Percentiles rank a stretch among this genome's conserved stretches.
Evolutionary conservation across 495 filamentous ascomycete genomes (phyloP).

Genomic region (Friedmanniomyces endolithicus): DNA sequence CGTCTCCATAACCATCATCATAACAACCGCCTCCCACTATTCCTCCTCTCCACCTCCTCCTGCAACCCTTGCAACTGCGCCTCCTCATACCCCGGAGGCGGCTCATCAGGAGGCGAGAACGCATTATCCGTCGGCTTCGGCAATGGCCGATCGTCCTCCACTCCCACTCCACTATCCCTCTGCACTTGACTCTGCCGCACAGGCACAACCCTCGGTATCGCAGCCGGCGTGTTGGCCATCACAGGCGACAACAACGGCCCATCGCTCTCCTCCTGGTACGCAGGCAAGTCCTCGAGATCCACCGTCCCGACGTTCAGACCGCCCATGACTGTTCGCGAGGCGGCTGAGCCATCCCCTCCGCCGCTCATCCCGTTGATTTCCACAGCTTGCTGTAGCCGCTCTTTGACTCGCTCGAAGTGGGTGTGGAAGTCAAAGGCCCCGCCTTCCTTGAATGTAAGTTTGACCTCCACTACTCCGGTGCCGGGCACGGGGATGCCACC

Average conservation of each 20-base stretch:
- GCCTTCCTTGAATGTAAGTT: slow-evolving; percentile 85
- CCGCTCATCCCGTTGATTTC: slow-evolving; percentile 46
- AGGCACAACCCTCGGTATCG: slow-evolving; percentile 2
- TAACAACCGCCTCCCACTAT: not conserved
- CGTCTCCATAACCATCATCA: too few relatives aligned
- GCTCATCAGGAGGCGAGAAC: slow-evolving; percentile 53
- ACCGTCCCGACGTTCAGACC: slow-evolving; percentile 46
- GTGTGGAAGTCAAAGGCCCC: slow-evolving; percentile 85
- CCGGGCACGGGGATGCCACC: slow-evolving; percentile 70
- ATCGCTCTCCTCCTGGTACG: slow-evolving; percentile 44
- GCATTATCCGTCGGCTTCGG: slow-evolving; percentile 13
- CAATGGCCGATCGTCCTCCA: slow-evolving; percentile 12
- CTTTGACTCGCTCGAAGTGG: slow-evolving; percentile 73
- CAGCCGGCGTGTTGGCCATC: not conserved
- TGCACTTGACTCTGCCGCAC: slow-evolving; percentile 6
- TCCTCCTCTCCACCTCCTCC: slow-evolving; percentile 29
- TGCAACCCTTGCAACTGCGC: slow-evolving; percentile 70
- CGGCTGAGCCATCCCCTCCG: slow-evolving; percentile 31
- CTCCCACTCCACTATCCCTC: slow-evolving; percentile 16
- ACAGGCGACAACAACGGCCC: slow-evolving; percentile 8
- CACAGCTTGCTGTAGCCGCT: slow-evolving; percentile 64
- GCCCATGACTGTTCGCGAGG: slow-evolving; percentile 30
- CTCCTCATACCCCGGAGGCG: slow-evolving; percentile 89
- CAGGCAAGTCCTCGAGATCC: slow-evolving; percentile 71
- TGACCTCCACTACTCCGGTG: slow-evolving; percentile 58